phyloP scores from a whole-genome alignment of 176 grass and related monocot genomes.

The Oryza rufipogon region DNA sequence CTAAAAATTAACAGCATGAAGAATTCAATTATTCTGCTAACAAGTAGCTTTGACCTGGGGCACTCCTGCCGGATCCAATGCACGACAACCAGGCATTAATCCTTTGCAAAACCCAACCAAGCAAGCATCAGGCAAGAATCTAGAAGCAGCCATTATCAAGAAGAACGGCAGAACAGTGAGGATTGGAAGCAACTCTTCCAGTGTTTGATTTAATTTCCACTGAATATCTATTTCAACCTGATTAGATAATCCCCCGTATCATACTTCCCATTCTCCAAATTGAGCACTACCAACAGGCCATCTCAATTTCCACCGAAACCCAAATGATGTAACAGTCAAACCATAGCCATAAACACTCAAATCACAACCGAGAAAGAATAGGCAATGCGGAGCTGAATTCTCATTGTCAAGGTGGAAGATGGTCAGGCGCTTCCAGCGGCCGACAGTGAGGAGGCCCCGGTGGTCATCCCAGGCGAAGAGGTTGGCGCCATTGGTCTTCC shows the following conservation, averaged over 20 bases:
- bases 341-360: slow-evolving; percentile 2
- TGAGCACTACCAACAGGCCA: background rate
- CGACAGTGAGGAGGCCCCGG: slow-evolving; percentile 71
- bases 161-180: too few species aligned
- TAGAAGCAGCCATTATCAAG: too few species aligned
- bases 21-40: too few species aligned
- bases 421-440: slow-evolving; percentile 80
- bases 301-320: slow-evolving; percentile 1
- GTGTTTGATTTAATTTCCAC: background rate
- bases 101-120: too few species aligned
- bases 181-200: too few species aligned
- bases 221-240: background rate
- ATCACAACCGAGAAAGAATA: slow-evolving; percentile 23
- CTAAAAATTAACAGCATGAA: too few species aligned
- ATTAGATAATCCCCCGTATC: background rate
- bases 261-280: background rate
- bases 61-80: too few species aligned
- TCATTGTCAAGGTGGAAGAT: slow-evolving; percentile 90
- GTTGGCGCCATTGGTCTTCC: slow-evolving; percentile 90
- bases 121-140: too few species aligned
- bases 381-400: background rate
- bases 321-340: slow-evolving; percentile 11
- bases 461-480: slow-evolving; percentile 87
- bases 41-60: too few species aligned
- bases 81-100: too few species aligned